phyloP scores from a whole-genome alignment of 1,139 yeast species.

The Lodderomyces jiufengensis region DNA sequence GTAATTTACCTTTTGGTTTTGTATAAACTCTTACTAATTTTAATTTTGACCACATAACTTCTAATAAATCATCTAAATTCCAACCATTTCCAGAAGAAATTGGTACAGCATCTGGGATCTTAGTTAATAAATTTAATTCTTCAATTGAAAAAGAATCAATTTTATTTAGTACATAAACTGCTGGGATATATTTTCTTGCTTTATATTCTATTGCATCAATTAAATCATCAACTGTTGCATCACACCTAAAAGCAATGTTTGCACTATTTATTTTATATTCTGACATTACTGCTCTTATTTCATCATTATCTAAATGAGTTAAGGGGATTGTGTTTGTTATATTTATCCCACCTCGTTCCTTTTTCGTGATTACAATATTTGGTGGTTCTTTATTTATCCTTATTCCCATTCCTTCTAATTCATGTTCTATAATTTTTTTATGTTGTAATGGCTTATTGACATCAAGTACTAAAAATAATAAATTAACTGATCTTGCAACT shows the following conservation, averaged over 20 bases:
- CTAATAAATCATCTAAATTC: conserved; percentile 92
- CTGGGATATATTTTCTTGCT: conserved; percentile 90
- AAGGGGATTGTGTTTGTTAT: conserved; percentile 91
- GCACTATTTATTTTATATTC: conserved; percentile 95
- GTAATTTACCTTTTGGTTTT: conserved; percentile 90
- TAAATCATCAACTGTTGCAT: conserved; percentile 93
- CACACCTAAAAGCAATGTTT: conserved; percentile 95
- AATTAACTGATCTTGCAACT: conserved; percentile 92
- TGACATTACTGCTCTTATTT: conserved; percentile 90
- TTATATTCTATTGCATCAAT: conserved; percentile 92
- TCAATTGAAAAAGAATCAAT: conserved; percentile 92
- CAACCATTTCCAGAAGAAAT: conserved; percentile 94
- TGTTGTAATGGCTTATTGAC: conserved; percentile 95
- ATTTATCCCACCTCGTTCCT: conserved; percentile 93
- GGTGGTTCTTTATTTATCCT: conserved; percentile 91
- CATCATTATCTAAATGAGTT: conserved; percentile 87
- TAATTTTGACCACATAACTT: conserved; percentile 90
- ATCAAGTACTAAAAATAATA: conserved; percentile 88
- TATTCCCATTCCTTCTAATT: conserved; percentile 95
- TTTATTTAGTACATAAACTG: conserved; percentile 88
- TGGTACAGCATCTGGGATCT: conserved; percentile 96
- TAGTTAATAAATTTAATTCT: conserved; percentile 82
- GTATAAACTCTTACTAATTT: conserved; percentile 93
- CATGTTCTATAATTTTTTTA: conserved; percentile 89
- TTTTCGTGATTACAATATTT: conserved; percentile 82